phyloP scores from a whole-genome alignment of 83 land plant genomes.

The Picea abies region DNA sequence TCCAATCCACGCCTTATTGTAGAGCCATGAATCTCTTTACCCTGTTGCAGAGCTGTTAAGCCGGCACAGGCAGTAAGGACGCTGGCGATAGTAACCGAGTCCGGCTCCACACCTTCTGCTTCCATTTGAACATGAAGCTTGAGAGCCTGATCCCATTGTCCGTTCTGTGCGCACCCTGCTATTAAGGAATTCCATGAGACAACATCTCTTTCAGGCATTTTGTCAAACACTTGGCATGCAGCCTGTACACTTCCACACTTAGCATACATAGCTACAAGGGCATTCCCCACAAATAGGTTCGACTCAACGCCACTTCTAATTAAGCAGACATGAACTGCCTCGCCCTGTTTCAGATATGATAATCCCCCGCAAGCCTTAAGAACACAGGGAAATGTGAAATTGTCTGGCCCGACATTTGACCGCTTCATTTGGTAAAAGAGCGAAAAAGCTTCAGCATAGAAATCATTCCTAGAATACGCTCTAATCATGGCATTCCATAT shows the following conservation, averaged over 20 bases:
- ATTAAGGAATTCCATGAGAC: slow-evolving; percentile 21
- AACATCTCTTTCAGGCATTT: neutral
- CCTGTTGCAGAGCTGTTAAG: slow-evolving; percentile 18
- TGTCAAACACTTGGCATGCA: slow-evolving; percentile 15
- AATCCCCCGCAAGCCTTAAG: slow-evolving; percentile 12
- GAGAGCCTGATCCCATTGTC: neutral
- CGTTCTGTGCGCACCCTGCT: slow-evolving; percentile 1
- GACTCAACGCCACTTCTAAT: neutral
- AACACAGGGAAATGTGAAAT: slow-evolving; percentile 6
- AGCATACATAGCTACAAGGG: slow-evolving; percentile 6
- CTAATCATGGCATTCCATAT: slow-evolving; percentile 12
- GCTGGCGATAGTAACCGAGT: slow-evolving; percentile 13
- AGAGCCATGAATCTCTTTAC: slow-evolving; percentile 26
- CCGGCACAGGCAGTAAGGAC: slow-evolving; percentile 21
- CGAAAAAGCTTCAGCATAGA: neutral
- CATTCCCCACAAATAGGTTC: slow-evolving; percentile 8
- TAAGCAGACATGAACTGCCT: neutral
- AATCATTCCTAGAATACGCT: neutral
- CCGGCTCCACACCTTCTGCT: neutral
- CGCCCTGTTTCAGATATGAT: neutral
- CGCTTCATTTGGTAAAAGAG: neutral
- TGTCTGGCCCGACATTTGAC: neutral
- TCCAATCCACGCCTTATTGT: slow-evolving; percentile 12
- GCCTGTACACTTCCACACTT: slow-evolving; percentile 1
- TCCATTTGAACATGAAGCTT: slow-evolving; percentile 23